Conservation (phyloP, 2,329 filamentous ascomycete genomes). For the Stenocarpella maydis region DNA sequence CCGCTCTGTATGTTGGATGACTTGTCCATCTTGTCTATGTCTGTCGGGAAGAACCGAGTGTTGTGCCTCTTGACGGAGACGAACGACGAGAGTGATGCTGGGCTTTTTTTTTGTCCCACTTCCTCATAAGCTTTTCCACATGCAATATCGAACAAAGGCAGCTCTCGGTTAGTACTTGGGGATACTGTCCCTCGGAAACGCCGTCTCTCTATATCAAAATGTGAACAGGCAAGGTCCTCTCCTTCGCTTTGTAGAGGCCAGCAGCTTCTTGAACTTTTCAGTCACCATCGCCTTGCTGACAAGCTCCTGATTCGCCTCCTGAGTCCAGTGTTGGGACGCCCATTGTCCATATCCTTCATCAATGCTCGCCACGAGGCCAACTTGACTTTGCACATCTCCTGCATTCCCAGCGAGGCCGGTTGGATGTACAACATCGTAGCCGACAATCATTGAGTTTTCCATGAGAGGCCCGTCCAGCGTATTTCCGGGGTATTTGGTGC, state of each 20-base stretch:
- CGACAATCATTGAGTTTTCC: constrained; percentile 73
- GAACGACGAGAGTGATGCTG: constrained; percentile 77
- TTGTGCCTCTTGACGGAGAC: constrained; percentile 90
- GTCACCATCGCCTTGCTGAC: no score
- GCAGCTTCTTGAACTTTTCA: constrained; percentile 52
- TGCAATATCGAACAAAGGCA: no score
- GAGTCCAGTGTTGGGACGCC: constrained; percentile 76
- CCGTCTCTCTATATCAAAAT: constrained; percentile 90
- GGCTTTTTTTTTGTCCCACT: constrained; percentile 52
- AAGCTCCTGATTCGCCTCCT: constrained; percentile 71
- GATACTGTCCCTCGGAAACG: constrained; percentile 87
- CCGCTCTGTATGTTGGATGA: constrained; percentile 79
- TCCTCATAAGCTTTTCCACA: constrained; percentile 69
- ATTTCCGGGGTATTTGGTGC: no score
- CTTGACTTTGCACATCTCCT: constrained; percentile 68
- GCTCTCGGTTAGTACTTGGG: constrained; percentile 73
- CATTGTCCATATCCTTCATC: constrained; percentile 78
- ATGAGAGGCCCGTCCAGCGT: no score
- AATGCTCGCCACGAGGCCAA: constrained; percentile 80
- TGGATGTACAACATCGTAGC: constrained; percentile 83
- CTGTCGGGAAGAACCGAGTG: constrained; percentile 75
- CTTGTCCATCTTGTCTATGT: constrained; percentile 43
- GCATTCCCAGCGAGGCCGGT: background rate
- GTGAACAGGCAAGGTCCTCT: constrained; percentile 67
- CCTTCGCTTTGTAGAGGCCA: no score